Percentiles rank a stretch among this genome's conserved stretches.
Conservation (phyloP, 306 rosid species). For the Glycine tomentella region DNA sequence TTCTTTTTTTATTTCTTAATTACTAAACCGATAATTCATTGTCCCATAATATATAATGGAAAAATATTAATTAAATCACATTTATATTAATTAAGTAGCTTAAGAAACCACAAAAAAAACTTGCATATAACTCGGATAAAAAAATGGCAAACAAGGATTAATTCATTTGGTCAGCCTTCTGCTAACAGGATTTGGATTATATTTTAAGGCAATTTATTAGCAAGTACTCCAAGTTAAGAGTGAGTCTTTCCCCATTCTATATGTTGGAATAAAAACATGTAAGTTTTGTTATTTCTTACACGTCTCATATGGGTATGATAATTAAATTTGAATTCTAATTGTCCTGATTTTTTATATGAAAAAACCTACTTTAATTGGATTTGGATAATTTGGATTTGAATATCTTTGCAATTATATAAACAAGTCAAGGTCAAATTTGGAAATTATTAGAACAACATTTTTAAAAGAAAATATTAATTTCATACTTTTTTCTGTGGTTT, state of each 20-base stretch:
- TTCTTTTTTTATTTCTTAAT: too few species aligned
- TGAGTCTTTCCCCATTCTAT: not conserved
- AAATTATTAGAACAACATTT: too few species aligned
- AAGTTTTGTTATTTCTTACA: not conserved
- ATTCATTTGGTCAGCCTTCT: not conserved
- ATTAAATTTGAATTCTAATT: not conserved
- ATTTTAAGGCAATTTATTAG: not conserved
- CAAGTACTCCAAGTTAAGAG: not conserved
- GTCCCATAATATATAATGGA: not conserved
- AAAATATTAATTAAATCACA: not conserved
- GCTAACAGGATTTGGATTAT: not conserved
- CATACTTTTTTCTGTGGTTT: too few species aligned
- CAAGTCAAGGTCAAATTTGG: not conserved
- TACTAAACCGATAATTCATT: not conserved
- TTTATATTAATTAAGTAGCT: not conserved
- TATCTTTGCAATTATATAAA: not conserved
- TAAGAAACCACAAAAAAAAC: too few species aligned
- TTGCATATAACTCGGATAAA: too few species aligned
- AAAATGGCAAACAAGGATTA: not conserved
- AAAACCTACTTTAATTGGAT: not conserved
- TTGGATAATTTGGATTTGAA: not conserved
- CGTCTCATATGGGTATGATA: not conserved
- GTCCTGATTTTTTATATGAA: not conserved
- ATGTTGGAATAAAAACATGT: not conserved
- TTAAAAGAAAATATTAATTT: too few species aligned